These are phyloP conservation scores for Ascochyta koolunga DNA, from an alignment of 2,329 filamentous ascomycete species.

Conservation along the genomic window DNA sequence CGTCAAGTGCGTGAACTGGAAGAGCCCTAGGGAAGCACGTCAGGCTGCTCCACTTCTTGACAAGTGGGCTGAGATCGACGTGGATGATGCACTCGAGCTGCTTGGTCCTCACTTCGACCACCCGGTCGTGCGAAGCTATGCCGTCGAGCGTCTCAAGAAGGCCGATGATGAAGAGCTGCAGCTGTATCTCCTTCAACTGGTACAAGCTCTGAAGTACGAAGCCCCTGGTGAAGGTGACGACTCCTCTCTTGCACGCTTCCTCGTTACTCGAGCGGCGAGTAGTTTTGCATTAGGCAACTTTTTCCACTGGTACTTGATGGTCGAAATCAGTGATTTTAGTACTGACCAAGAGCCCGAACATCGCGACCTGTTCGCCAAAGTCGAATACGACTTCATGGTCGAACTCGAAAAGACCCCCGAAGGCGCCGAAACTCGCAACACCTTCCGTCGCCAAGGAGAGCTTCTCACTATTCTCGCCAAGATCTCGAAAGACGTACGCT, in stretches of 20 bases:
- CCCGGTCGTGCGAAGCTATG: slow-evolving; percentile 84
- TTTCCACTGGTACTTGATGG: slow-evolving; percentile 98
- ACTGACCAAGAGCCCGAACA: slow-evolving; percentile 76
- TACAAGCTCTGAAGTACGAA: slow-evolving; percentile 86
- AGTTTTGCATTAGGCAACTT: slow-evolving; percentile 94
- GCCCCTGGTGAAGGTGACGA: slow-evolving; percentile 66
- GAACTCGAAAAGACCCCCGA: slow-evolving; percentile 75
- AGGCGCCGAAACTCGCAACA: slow-evolving; percentile 75
- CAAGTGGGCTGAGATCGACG: slow-evolving; percentile 95
- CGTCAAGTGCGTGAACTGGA: slow-evolving; percentile 97
- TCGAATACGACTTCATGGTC: slow-evolving; percentile 95
- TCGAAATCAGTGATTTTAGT: slow-evolving; percentile 87
- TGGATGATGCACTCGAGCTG: slow-evolving; percentile 93
- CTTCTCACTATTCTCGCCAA: slow-evolving; percentile 85
- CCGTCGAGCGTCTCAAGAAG: slow-evolving; percentile 88
- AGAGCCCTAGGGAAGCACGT: slow-evolving; percentile 79
- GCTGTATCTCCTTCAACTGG: slow-evolving; percentile 89
- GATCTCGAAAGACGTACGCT: slow-evolving; percentile 86
- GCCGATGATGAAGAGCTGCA: slow-evolving; percentile 91
- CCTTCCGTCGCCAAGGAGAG: slow-evolving; percentile 84
- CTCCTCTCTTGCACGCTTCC: slow-evolving; percentile 85
- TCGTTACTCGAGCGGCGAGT: slow-evolving; percentile 84
- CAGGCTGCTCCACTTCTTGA: slow-evolving; percentile 89
- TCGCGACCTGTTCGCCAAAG: slow-evolving; percentile 85
- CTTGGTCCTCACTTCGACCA: slow-evolving; percentile 93